Conservation (phyloP, 2,329 filamentous ascomycete species). For the Cadophora sp. region DNA sequence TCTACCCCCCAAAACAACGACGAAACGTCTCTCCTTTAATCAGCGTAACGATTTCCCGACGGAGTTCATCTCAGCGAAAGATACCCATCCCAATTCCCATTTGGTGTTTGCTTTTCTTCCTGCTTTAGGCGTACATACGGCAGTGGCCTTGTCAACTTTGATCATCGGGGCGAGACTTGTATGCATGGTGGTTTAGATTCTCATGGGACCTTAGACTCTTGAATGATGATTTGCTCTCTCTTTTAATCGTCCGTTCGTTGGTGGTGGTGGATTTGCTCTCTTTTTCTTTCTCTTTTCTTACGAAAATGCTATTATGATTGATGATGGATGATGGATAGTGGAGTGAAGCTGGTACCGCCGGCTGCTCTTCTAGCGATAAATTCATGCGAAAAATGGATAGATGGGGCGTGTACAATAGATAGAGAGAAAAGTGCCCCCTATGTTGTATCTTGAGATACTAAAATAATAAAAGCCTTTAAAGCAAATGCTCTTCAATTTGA, state of each 20-base stretch:
- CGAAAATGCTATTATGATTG: background rate
- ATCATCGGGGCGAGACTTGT: background rate
- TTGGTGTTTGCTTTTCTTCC: conserved; percentile 1
- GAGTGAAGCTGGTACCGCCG: conserved; percentile 1
- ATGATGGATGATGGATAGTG: background rate
- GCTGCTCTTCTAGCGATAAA: background rate
- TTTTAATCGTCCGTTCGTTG: conserved; percentile 7
- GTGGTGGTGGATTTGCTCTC: background rate
- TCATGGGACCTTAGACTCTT: background rate
- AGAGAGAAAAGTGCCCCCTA: conserved; percentile 6
- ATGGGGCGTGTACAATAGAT: background rate
- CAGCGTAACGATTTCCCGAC: background rate
- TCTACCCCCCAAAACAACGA: background rate
- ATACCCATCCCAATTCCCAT: conserved; percentile 3
- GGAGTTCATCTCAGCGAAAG: conserved; percentile 8
- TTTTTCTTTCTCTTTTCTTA: background rate
- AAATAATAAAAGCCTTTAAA: conserved; percentile 4
- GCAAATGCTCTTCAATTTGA: background rate
- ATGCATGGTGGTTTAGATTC: background rate
- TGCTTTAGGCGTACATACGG: background rate
- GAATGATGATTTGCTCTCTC: conserved; percentile 10
- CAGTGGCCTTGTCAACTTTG: background rate
- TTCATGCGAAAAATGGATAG: background rate
- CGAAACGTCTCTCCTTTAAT: background rate
- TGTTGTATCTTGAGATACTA: background rate